These are phyloP conservation scores for Kitagawia praeruptora DNA, from an alignment of 129 eudicot genomes.

Conservation along the genomic window DNA sequence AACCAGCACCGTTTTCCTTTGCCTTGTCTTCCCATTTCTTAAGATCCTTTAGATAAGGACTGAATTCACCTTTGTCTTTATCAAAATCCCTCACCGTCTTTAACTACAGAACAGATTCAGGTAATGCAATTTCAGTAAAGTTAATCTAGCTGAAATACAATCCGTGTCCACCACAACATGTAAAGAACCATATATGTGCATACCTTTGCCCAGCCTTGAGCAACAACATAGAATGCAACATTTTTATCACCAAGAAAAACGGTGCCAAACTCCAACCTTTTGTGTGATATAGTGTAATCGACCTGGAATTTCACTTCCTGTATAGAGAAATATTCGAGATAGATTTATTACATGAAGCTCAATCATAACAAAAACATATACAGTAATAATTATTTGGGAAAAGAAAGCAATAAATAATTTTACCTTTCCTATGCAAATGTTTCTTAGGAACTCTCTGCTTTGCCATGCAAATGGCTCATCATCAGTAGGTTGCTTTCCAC, in stretches of 20 bases:
- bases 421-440: constrained; percentile 92
- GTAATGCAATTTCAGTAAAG: background rate
- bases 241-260: constrained; percentile 65
- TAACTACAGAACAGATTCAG: constrained; percentile 42
- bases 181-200: background rate
- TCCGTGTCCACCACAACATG: background rate
- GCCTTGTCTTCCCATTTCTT: constrained; percentile 56
- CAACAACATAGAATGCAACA: constrained; percentile 67
- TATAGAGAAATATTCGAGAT: constrained; percentile 2
- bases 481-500: constrained; percentile 34
- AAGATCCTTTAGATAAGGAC: constrained; percentile 44
- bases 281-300: constrained; percentile 50
- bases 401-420: background rate
- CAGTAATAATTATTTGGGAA: too few species aligned
- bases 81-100: constrained; percentile 40
- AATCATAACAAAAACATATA: background rate
- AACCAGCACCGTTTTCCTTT: constrained; percentile 71
- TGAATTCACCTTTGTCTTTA: constrained; percentile 59
- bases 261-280: constrained; percentile 70
- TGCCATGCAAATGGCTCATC: constrained; percentile 99
- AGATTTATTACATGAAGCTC: background rate
- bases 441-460: constrained; percentile 80
- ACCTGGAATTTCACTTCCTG: constrained; percentile 73
- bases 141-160: background rate
- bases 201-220: constrained; percentile 97